These are phyloP conservation scores for Saccharomyces uvarum DNA, from an alignment of 1,139 yeast species.

Conservation along the genomic window DNA sequence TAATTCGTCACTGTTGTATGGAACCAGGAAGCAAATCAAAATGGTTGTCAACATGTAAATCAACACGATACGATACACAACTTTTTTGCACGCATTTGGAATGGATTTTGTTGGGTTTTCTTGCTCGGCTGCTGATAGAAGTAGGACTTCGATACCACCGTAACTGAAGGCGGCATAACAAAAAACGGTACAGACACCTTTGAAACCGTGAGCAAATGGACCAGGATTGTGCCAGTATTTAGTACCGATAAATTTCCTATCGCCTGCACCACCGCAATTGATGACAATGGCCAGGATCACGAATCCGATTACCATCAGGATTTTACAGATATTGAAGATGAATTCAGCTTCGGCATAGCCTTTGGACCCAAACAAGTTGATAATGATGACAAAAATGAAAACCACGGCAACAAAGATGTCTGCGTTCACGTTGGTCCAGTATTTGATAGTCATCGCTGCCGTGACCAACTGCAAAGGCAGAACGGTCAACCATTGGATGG, in stretches of 20 bases:
- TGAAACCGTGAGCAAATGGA: conserved; percentile 53
- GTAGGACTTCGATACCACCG: conserved; percentile 73
- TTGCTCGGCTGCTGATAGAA: conserved; percentile 81
- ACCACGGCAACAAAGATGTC: conserved; percentile 61
- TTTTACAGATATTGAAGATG: conserved; percentile 47
- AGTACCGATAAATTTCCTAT: conserved; percentile 49
- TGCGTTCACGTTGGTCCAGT: conserved; percentile 56
- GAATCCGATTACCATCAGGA: conserved; percentile 55
- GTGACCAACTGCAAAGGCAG: conserved; percentile 74
- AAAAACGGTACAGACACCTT: conserved; percentile 72
- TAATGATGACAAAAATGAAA: conserved; percentile 44
- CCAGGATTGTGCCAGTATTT: conserved; percentile 53
- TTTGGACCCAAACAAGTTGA: conserved; percentile 52
- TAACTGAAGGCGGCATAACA: conserved; percentile 78
- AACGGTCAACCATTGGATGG: conserved; percentile 71
- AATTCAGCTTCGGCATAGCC: conserved; percentile 75
- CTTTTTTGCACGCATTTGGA: conserved; percentile 62
- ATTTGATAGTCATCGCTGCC: conserved; percentile 59
- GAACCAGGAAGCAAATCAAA: conserved; percentile 56
- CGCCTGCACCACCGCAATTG: conserved; percentile 51
- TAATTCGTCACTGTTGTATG: conserved; percentile 44
- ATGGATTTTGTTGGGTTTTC: conserved; percentile 57
- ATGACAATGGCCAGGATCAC: conserved; percentile 52
- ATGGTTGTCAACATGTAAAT: conserved; percentile 53
- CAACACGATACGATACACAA: conserved; percentile 57